Evolutionary conservation across 176 grass and related monocot genomes (phyloP).

Genomic region (Chloris gayana): DNA sequence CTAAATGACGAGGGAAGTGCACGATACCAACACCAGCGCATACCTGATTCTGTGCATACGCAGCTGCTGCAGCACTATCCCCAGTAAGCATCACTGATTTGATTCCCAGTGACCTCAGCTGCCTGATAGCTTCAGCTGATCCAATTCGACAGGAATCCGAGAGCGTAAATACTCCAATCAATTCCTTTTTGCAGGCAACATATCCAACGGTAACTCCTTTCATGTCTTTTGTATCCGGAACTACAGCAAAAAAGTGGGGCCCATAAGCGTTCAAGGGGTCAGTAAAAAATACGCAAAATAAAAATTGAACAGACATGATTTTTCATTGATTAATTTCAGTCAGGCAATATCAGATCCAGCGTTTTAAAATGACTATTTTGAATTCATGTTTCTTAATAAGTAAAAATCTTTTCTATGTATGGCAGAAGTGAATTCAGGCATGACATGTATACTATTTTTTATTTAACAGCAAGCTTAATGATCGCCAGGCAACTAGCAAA

Average conservation of each 20-base stretch:
- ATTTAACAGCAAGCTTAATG: constrained; percentile 1
- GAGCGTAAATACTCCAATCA: constrained; percentile 82
- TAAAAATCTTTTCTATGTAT: not conserved
- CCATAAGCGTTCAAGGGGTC: not conserved
- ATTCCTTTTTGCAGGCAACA: constrained; percentile 48
- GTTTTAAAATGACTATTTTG: not conserved
- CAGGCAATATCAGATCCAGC: not conserved
- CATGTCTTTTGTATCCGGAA: constrained; percentile 57
- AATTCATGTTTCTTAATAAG: constrained; percentile 10
- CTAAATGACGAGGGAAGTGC: not conserved
- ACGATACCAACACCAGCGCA: not conserved
- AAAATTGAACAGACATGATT: constrained; percentile 1
- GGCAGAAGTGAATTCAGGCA: not conserved
- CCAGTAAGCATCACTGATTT: constrained; percentile 95
- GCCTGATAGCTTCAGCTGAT: constrained; percentile 71
- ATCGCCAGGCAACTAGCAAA: not conserved
- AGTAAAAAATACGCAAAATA: not conserved
- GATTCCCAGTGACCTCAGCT: constrained; percentile 78
- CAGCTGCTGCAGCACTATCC: constrained; percentile 71
- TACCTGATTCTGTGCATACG: constrained; percentile 87
- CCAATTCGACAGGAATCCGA: constrained; percentile 87
- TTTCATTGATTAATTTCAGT: constrained; percentile 9
- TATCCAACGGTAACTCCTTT: constrained; percentile 78
- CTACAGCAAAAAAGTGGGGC: constrained; percentile 38
- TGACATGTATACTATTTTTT: not conserved